Conservation (phyloP, 257 asterid genomes). For the Solanum chiquidenum region DNA sequence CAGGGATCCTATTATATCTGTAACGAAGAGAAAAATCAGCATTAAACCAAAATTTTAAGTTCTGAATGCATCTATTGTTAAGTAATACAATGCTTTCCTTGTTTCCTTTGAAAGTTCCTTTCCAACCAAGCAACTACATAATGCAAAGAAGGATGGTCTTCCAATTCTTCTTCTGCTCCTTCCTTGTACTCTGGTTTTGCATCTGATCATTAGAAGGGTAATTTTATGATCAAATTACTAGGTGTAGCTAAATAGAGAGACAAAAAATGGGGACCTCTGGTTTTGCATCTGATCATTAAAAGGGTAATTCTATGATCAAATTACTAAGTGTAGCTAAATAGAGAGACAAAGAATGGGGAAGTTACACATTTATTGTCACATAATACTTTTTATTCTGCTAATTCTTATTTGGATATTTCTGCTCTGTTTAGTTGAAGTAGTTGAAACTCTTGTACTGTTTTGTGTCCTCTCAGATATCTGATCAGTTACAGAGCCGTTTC, state of each 20-base stretch:
- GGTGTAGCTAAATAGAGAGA: neutral
- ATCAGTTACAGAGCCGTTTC: conserved; percentile 94
- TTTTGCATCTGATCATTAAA: neutral
- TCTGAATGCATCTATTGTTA: neutral
- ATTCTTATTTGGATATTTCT: neutral
- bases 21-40: neutral
- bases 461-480: conserved; percentile 65
- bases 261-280: neutral
- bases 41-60: neutral
- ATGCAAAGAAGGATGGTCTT: neutral
- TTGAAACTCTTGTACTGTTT: neutral
- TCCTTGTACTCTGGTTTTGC: neutral
- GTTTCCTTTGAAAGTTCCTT: neutral
- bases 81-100: neutral
- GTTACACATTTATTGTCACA: neutral
- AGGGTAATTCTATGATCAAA: neutral
- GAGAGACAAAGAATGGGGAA: neutral
- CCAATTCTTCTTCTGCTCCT: neutral
- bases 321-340: neutral
- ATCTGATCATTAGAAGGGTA: neutral
- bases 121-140: neutral
- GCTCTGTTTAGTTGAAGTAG: neutral
- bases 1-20: neutral
- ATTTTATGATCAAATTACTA: neutral
- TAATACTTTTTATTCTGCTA: neutral